Evolutionary conservation across 2,329 filamentous ascomycete species (phyloP).

Genomic region (Claviceps pusilla): DNA sequence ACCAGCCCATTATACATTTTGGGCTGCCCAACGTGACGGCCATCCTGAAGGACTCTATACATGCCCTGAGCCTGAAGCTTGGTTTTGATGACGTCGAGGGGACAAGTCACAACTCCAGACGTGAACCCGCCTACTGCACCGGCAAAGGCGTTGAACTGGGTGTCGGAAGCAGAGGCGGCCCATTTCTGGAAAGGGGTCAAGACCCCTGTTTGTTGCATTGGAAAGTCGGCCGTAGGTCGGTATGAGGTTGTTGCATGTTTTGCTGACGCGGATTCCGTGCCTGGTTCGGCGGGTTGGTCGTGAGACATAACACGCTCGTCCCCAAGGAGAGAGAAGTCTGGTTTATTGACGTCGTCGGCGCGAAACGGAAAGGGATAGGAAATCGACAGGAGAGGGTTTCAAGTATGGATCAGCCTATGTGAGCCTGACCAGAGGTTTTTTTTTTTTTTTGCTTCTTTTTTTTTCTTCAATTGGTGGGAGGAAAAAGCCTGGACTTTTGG

Average conservation of each 20-base stretch:
- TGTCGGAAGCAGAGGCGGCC: slow-evolving; percentile 40
- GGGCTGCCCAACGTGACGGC: slow-evolving; percentile 32
- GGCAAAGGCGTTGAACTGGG: slow-evolving; percentile 66
- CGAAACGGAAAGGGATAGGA: neutral
- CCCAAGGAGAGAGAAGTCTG: neutral
- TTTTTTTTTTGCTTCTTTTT: too few species aligned
- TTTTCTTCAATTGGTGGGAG: neutral
- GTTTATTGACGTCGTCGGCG: neutral
- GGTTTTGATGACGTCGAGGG: slow-evolving; percentile 97
- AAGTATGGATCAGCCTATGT: neutral
- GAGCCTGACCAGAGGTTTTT: neutral
- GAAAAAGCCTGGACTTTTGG: neutral
- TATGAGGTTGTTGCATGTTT: slow-evolving; percentile 24
- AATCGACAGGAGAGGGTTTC: neutral
- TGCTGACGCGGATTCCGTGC: slow-evolving; percentile 16
- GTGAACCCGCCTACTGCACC: slow-evolving; percentile 84
- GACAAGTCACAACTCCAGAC: slow-evolving; percentile 87
- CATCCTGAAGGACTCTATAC: slow-evolving; percentile 42
- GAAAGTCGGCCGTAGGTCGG: slow-evolving; percentile 16
- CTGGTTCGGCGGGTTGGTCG: slow-evolving; percentile 27
- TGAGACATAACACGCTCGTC: slow-evolving; percentile 32
- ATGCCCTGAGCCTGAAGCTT: slow-evolving; percentile 92
- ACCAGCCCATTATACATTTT: slow-evolving; percentile 72
- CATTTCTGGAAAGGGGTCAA: slow-evolving; percentile 38
- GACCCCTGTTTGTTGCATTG: slow-evolving; percentile 17